phyloP scores from a whole-genome alignment of 164 flowering plant species.

The Annona squamosa region DNA sequence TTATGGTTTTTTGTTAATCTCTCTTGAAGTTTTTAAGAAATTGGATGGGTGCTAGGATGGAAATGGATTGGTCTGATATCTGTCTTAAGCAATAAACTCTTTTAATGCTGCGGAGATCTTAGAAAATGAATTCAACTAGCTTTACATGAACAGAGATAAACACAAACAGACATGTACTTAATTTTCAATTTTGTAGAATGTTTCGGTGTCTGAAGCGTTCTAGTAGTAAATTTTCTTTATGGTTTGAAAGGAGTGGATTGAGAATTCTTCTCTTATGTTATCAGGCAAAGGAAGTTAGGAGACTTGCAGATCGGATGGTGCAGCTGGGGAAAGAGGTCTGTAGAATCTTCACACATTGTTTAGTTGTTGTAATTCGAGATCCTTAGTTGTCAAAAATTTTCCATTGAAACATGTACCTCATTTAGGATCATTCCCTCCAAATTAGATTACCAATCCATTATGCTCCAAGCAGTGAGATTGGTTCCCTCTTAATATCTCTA shows the following conservation, averaged over 20 bases:
- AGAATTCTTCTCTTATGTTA: conserved; percentile 3
- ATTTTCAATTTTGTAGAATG: background rate
- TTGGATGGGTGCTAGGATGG: too few relatives aligned
- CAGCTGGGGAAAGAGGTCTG: conserved; percentile 85
- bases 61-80: too few relatives aligned
- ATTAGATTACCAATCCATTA: too few relatives aligned
- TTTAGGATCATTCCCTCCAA: too few relatives aligned
- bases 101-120: background rate
- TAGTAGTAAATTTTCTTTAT: conserved; percentile 1
- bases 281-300: conserved; percentile 85
- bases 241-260: background rate
- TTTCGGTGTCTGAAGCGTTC: background rate
- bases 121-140: background rate
- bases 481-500: too few relatives aligned
- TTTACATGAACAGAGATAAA: background rate
- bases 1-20: background rate
- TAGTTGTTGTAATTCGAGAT: too few relatives aligned
- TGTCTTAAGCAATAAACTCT: too few relatives aligned
- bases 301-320: conserved; percentile 91
- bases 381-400: too few relatives aligned
- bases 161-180: background rate
- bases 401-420: too few relatives aligned
- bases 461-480: too few relatives aligned
- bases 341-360: background rate
- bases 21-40: background rate